phyloP scores from a whole-genome alignment of 441 rosid genomes.

The Pelargonium cotyledonis region DNA sequence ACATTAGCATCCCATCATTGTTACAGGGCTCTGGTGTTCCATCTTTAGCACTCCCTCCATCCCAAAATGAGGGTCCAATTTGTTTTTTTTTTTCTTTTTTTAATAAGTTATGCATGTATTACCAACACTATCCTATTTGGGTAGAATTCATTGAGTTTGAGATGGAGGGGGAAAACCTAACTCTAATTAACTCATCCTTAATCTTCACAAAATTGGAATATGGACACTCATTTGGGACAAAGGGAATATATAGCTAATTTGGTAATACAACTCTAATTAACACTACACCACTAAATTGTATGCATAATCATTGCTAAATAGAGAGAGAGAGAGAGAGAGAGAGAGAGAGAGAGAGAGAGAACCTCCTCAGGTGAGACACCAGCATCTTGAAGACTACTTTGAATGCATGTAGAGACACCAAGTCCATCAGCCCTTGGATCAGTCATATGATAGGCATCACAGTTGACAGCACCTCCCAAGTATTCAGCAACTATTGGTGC shows the following conservation, averaged over 20 bases:
- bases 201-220: too few species aligned
- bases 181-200: not conserved
- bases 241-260: slow-evolving; percentile 9
- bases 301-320: too few species aligned
- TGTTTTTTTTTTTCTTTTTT: too few species aligned
- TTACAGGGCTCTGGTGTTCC: not conserved
- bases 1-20: not conserved
- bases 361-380: slow-evolving; percentile 63
- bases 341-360: slow-evolving; percentile 4
- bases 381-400: slow-evolving; percentile 50
- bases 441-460: slow-evolving; percentile 74
- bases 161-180: too few species aligned
- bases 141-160: too few species aligned
- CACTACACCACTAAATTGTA: too few species aligned
- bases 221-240: too few species aligned
- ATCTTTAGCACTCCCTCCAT: too few species aligned
- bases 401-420: slow-evolving; percentile 56
- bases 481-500: slow-evolving; percentile 60
- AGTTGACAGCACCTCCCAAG: slow-evolving; percentile 53
- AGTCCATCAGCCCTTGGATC: slow-evolving; percentile 62
- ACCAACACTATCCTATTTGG: too few species aligned
- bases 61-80: too few species aligned
- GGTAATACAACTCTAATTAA: not conserved
- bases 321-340: too few species aligned
- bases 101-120: too few species aligned